Evolutionary conservation across 495 filamentous ascomycete genomes (phyloP), one percentile per base, ranked within the genome.

Genomic region (Cenococcum geophilum): DNA sequence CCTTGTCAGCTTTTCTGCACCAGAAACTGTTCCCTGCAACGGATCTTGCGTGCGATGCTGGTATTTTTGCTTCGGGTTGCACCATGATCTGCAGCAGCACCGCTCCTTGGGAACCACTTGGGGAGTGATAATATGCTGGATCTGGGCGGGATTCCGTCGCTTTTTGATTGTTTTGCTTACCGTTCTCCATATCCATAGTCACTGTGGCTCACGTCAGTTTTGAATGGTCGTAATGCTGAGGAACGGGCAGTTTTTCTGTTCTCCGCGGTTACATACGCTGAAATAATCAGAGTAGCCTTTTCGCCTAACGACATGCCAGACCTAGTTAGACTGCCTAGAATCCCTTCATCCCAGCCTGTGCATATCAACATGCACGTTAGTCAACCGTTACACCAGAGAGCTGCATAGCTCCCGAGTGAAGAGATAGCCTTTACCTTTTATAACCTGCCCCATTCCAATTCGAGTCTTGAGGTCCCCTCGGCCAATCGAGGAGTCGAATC

Each of bases 321-420:
- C 12, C 37, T 59, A n/a, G 32, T 32, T 18, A 4, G 25, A 47
- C 52, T 58, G 58, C 64, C 62, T 16, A 70, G 55, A 55, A 70
- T 70, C 36, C 68, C 68, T 34, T 68, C 65, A 63, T 70, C 68
- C 65, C 64, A 70, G 59, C 68, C 68, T 70, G 59, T 65, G 59
- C 60, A 53, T 40, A 55, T 23, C 18, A 45, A 23, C 21, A 14
- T 52, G 49, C 20, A 52, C 9, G 43, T 65, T 57, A 68, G 58
- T 61, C 34, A 40, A 57, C 47, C 45, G 22, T 60, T 22, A 57
- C 50, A 47, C 21, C 5, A 35, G n/a, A 56, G 37, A 59, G 50
- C 37, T 57, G 34, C 21, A 32, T 35, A 60, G 25, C 18, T 49
- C 18, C 36, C 23, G 18, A 34, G 5, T n/a, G 45, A 10, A 59